phyloP scores from a whole-genome alignment of 176 grass and related monocot species.

The Cenchrus americanus region DNA sequence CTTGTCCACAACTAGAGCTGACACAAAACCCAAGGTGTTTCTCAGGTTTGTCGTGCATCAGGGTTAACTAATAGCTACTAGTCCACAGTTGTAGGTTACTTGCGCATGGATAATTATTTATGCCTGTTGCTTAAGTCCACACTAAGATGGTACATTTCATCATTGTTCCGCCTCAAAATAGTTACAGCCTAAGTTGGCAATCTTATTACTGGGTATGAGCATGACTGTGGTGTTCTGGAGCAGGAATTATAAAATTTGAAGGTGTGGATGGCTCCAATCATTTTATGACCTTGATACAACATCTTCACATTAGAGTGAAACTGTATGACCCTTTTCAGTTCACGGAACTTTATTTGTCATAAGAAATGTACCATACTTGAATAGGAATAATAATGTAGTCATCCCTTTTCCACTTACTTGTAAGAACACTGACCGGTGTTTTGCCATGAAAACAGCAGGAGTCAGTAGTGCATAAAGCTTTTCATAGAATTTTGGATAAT shows the following conservation, averaged over 20 bases:
- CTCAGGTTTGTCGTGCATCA: conserved; percentile 1
- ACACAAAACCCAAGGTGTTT: background rate
- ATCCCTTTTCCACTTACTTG: conserved; percentile 64
- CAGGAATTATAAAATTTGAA: background rate
- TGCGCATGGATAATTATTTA: conserved; percentile 1
- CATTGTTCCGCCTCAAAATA: background rate
- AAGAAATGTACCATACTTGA: conserved; percentile 15
- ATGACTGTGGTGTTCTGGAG: background rate
- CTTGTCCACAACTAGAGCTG: too few species aligned
- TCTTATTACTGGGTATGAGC: background rate
- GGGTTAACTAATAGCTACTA: conserved; percentile 19
- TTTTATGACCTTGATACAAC: background rate
- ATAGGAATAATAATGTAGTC: background rate
- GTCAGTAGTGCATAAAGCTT: conserved; percentile 88
- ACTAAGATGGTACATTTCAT: conserved; percentile 12
- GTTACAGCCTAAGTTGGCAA: background rate
- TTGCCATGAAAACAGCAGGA: conserved; percentile 85
- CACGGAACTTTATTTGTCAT: conserved; percentile 4
- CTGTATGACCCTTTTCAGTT: background rate
- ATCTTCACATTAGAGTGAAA: background rate
- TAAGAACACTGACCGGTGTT: conserved; percentile 89
- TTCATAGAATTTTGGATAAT: conserved; percentile 95
- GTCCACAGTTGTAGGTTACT: conserved; percentile 6
- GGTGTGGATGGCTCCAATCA: background rate
- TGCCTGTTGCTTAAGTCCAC: background rate